A percentile compares a stretch with the other conserved stretches of the same genome.
phyloP scores from a whole-genome alignment of 352 stramenopile species.

The Thraustochytrium sp. region DNA sequence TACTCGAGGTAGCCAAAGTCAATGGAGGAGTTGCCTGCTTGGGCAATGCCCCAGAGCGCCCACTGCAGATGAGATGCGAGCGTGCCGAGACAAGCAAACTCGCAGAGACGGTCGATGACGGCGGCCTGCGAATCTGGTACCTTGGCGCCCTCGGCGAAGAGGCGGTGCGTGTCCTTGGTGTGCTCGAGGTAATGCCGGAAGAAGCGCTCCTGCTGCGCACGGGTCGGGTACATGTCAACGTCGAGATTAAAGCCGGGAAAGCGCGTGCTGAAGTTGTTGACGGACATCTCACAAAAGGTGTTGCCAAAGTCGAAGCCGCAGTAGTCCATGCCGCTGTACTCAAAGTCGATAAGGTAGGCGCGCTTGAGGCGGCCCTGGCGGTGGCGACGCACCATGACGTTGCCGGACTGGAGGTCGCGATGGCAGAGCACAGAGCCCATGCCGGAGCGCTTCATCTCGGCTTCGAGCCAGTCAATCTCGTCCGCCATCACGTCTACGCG shows the following conservation, averaged over 20 bases:
- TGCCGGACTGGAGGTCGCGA: conserved; percentile 26
- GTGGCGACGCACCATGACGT: conserved; percentile 12
- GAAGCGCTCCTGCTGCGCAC: conserved; percentile 1
- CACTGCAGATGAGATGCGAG: conserved; percentile 37
- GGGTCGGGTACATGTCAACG: conserved; percentile 11
- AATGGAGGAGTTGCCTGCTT: conserved; percentile 14
- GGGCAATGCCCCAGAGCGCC: conserved; percentile 9
- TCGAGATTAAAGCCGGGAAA: conserved; percentile 27
- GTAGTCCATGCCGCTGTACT: conserved; percentile 36
- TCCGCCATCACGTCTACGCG: neutral
- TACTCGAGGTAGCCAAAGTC: conserved; percentile 42
- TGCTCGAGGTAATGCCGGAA: neutral
- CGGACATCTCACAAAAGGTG: conserved; percentile 35
- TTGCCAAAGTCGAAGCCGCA: conserved; percentile 34
- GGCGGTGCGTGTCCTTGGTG: neutral
- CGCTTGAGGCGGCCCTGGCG: neutral
- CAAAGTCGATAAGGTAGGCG: conserved; percentile 32
- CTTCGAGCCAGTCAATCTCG: conserved; percentile 14
- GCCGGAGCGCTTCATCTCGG: neutral
- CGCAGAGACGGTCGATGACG: conserved; percentile 14
- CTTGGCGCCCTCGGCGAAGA: neutral
- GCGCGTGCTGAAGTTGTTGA: conserved; percentile 37
- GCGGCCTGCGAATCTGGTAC: neutral
- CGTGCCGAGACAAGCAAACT: neutral
- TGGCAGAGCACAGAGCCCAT: conserved; percentile 34